These are phyloP conservation scores for Polytrichum commune DNA, from an alignment of 225 moss, liverwort and hornwort species.

Conservation along the genomic window DNA sequence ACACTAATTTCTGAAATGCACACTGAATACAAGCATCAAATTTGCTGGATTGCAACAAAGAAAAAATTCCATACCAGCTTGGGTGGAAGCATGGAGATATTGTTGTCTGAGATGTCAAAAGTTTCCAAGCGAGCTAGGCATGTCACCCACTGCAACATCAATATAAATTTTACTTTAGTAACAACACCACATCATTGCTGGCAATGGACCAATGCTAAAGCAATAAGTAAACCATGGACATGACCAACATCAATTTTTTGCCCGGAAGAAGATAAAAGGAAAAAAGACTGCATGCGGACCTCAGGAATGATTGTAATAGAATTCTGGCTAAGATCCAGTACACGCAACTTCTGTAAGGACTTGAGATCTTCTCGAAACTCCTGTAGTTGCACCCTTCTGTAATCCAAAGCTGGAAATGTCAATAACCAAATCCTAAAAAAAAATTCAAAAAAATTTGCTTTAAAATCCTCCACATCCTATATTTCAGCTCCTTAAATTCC, in stretches of 20 bases:
- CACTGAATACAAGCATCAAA: too few relatives aligned
- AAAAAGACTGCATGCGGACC: slow-evolving; percentile 20
- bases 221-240: too few relatives aligned
- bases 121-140: slow-evolving; percentile 70
- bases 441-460: too few relatives aligned
- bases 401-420: slow-evolving; percentile 4
- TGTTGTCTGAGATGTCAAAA: slow-evolving; percentile 86
- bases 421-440: too few relatives aligned
- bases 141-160: slow-evolving; percentile 48
- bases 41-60: too few relatives aligned
- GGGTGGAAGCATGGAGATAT: slow-evolving; percentile 68
- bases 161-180: not conserved
- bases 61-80: slow-evolving; percentile 49
- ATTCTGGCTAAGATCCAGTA: slow-evolving; percentile 86
- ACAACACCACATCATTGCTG: too few relatives aligned
- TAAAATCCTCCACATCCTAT: too few relatives aligned
- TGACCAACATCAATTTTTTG: too few relatives aligned
- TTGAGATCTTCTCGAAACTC: slow-evolving; percentile 83
- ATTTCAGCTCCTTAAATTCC: too few relatives aligned
- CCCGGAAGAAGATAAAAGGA: too few relatives aligned
- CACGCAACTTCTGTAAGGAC: slow-evolving; percentile 54
- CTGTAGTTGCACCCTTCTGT: slow-evolving; percentile 65
- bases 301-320: slow-evolving; percentile 68
- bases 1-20: not conserved
- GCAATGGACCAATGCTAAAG: too few relatives aligned